Base-by-base conservation (phyloP, 805 yeast species). In the Lachancea waltii region DNA sequence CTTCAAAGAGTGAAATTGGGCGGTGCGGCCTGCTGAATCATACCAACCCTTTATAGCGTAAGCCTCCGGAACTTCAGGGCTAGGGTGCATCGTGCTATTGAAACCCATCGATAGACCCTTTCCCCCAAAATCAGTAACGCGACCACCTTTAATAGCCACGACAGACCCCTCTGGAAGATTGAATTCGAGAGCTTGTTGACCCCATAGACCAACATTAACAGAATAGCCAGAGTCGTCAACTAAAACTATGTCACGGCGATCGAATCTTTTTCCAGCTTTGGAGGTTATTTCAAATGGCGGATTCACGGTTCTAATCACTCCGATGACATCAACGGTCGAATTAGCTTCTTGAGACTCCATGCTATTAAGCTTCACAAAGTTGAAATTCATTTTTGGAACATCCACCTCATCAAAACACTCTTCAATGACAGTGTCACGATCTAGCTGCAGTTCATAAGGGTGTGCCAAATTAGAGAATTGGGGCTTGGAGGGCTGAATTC, bases 1-100 rank as follows among this genome's bases (percentile, higher is more conserved):
- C 53, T 75, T 79, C 56, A 85, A 61, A 8, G 79, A 66, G 49
- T 75, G 73, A 66, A 84, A 87, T 27, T 60, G 63, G 40, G 77
- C 77, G 38, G 67, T 63, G 16, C 71, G 70, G 27, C 96, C 97
- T 49, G 74, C 77, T 28, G 81, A 73, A 54, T 86, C 95, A 54
- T 78, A 92, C 99, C 99, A 92, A 5, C 97, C 97, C 61, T 86
- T 85, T 49, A 92, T 72, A 38, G 76, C 72, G 59, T 78, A 86
- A 3, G 97, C 90, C 58, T 86, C 96, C 14, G 85, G 80, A 16
- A 84, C 73, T 55, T 89, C 96, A 2, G 98, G 98, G 53, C 85
- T 85, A 9, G 84, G 72, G 25, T 78, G 60, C 46, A 92, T 64
- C 1, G 84, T 73, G 15, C 95, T 87, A 8, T 85, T 72, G 44